Evolutionary conservation across 805 yeast species (phyloP), one percentile per base, ranked within the genome.

Genomic region (Saccharomycopsis amapae): DNA sequence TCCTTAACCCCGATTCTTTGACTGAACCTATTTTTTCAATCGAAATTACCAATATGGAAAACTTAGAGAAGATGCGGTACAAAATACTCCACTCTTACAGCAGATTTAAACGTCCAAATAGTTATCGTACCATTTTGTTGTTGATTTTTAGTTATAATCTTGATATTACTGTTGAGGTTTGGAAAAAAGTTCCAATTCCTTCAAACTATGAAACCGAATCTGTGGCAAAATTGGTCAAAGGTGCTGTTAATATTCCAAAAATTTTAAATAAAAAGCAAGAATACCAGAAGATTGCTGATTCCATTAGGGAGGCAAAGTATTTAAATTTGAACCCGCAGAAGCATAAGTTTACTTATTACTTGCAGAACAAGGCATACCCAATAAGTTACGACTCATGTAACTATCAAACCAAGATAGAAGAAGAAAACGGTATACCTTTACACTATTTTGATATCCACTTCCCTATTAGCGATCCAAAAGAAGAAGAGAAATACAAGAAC

Each of bases 171-270:
- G 42, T 49, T 6, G 50, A 49, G 20, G 44, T 49, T 5, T 49
- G 50, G 50, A 45, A 46, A 34, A 49, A 49, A 39, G 38, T 49
- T 12, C 50, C 52, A 2, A 28, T 49, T 17, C 42, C 44, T 28
- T 38, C 23, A 17, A 41, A 40, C n/a, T 22, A 20, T 13, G 18
- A 36, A 12, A 25, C 34, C 6, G 19, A 22, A 13, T 22, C 28
- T 28, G 35, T 40, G 10, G 42, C 22, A 4, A 39, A 47, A 19
- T 19, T 44, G 6, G 38, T 26, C 13, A 17, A 44, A 12, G 40
- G 25, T 5, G 45, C 40, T 32, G 42, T 49, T 2, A 42, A 49
- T 22, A 35, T 49, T 32, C 52, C 52, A 10, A 7, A 33, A 2
- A 19, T 38, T 22, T 38, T 46, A 19, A 35, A 42, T 38, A 24